These are phyloP conservation scores for Tetratostichococcus sp. DNA, from an alignment of 139 green algal genomes.

Conservation along the genomic window DNA sequence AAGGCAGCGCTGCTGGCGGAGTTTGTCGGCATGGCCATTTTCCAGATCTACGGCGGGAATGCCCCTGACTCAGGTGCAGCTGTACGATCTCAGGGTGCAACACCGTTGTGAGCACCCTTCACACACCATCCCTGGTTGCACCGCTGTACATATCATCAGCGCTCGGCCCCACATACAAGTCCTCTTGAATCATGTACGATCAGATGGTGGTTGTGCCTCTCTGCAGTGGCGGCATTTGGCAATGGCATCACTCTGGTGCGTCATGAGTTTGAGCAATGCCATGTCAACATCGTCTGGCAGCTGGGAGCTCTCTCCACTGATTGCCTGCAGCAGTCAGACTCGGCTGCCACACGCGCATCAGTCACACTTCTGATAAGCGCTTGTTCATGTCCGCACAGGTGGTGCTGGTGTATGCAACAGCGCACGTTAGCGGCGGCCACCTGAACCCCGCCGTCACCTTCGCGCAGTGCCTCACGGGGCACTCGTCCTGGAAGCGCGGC, in stretches of 20 bases:
- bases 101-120: too few species aligned
- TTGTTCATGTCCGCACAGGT: not conserved
- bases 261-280: too few species aligned
- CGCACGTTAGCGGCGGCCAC: conserved; percentile 64
- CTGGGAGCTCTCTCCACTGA: too few species aligned
- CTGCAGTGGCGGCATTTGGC: conserved; percentile 32
- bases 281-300: too few species aligned
- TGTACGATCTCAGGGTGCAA: too few species aligned
- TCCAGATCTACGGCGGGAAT: conserved; percentile 33
- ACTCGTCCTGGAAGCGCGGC: conserved; percentile 63
- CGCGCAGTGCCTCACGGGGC: conserved; percentile 66
- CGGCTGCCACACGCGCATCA: too few species aligned
- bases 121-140: too few species aligned
- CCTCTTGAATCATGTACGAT: too few species aligned
- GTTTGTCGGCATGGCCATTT: conserved; percentile 46
- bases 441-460: conserved; percentile 71
- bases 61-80: not conserved
- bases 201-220: not conserved
- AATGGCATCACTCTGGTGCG: conserved; percentile 45
- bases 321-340: too few species aligned
- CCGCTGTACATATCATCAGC: too few species aligned
- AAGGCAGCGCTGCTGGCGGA: conserved; percentile 47
- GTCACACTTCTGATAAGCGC: too few species aligned
- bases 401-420: conserved; percentile 57
- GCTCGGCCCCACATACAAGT: too few species aligned